Evolutionary conservation across 169 alveolate species (phyloP), one percentile per base, ranked within the genome.

Genomic region (Babesia gibsoni): DNA sequence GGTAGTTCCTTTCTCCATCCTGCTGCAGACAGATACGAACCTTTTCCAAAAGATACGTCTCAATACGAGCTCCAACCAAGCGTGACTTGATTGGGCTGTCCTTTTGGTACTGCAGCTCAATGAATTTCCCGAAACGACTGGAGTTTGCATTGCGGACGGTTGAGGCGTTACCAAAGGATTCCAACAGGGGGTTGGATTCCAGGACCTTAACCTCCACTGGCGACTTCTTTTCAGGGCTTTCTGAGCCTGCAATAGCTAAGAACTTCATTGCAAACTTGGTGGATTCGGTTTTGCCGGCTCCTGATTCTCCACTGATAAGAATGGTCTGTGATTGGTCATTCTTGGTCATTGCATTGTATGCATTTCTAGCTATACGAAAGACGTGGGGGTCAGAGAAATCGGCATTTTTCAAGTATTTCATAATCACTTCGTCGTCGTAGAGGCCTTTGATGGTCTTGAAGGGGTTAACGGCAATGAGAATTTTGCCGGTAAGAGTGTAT

Each of bases 221-320:
- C 27, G 91, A 81, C 46, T 69, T 82, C 37, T 73, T 78, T 45
- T 75, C 79, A 20, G 72, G 33, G 22, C 81, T 69, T 18, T 84
- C 89, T 16, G 92, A 82, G 18, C 96, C 96, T 10, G 94, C 94
- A 45, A 82, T 59, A 10, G 99, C 98, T 66, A 97, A 85, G 84
- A 93, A 96, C 50, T 95, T 94, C 94, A 96, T 89, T 25, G 96
- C 98, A 50, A 92, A 94, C 82, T 97, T 97, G 9, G 99, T 96
- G 49, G 99, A 94, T 88, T 97, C 99, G 10, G 99, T 97, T 88
- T 97, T 97, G 4, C 99, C 99, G 14, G 99, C 99, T 4, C 99
- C 99, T 39, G 98, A 91, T 83, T 97, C 99, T 0, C 99, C 99
- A 14, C 98, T 91, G 59, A 98, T 97, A 37, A 98, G 93, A 20